phyloP scores from a whole-genome alignment of 148 eudicot species.

The Dysphania ambrosioides region DNA sequence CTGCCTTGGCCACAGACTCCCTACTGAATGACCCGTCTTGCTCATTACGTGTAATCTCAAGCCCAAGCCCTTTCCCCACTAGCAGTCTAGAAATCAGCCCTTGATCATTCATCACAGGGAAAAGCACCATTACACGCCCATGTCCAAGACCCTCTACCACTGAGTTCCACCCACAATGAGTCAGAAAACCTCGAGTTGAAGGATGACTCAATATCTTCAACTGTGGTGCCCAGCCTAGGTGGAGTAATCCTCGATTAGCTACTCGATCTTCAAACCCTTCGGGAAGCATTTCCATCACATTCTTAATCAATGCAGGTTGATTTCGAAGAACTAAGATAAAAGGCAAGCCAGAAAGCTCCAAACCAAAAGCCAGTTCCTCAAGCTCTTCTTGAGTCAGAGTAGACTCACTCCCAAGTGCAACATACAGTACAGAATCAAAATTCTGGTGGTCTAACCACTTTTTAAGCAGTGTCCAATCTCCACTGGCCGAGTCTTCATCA shows the following conservation, averaged over 20 bases:
- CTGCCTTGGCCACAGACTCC: slow-evolving; percentile 43
- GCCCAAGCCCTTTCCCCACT: slow-evolving; percentile 45
- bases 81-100: slow-evolving; percentile 54
- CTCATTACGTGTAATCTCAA: slow-evolving; percentile 51
- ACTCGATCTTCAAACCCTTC: slow-evolving; percentile 41
- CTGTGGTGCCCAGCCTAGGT: slow-evolving; percentile 64
- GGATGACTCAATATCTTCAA: slow-evolving; percentile 52
- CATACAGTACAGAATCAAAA: slow-evolving; percentile 46
- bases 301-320: slow-evolving; percentile 26
- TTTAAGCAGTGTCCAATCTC: slow-evolving; percentile 32
- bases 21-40: slow-evolving; percentile 45
- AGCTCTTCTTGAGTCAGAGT: slow-evolving; percentile 38
- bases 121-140: slow-evolving; percentile 51
- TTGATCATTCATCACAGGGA: slow-evolving; percentile 68
- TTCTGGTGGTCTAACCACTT: slow-evolving; percentile 47
- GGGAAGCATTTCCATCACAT: slow-evolving; percentile 40
- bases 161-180: slow-evolving; percentile 78
- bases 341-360: slow-evolving; percentile 49
- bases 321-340: slow-evolving; percentile 54
- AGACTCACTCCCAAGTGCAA: slow-evolving; percentile 71
- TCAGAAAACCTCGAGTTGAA: slow-evolving; percentile 52
- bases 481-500: background rate
- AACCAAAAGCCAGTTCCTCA: slow-evolving; percentile 49
- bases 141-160: slow-evolving; percentile 51
- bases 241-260: slow-evolving; percentile 35